Percentiles rank a stretch among this genome's conserved stretches.
These are phyloP conservation scores for Phaeophleospora eucalypticola DNA, from an alignment of 2,329 filamentous ascomycete genomes.

Conservation along the genomic window DNA sequence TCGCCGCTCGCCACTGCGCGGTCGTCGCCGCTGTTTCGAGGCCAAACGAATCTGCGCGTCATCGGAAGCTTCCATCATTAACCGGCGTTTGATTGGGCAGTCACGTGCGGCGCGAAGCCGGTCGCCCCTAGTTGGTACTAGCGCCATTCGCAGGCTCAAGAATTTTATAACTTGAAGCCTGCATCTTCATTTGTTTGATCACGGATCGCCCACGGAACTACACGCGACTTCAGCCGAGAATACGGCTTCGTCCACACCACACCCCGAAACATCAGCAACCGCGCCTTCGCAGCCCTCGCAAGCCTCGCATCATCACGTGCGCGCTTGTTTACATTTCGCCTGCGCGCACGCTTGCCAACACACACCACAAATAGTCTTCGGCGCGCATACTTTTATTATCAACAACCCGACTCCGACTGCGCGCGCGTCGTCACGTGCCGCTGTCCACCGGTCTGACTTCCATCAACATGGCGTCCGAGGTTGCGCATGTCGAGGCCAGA, in stretches of 20 bases:
- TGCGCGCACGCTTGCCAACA: background rate
- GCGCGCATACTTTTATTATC: background rate
- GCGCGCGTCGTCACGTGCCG: conserved; percentile 22
- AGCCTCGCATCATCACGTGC: conserved; percentile 2
- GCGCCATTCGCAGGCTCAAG: too few relatives aligned
- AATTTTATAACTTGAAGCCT: too few relatives aligned
- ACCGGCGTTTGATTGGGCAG: background rate
- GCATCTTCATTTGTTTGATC: too few relatives aligned
- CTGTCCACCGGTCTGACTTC: background rate
- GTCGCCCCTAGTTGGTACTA: background rate
- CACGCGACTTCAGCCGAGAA: conserved; percentile 15
- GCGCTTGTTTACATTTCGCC: conserved; percentile 5
- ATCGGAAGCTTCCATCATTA: background rate
- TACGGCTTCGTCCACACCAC: conserved; percentile 9
- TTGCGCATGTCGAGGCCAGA: conserved; percentile 19
- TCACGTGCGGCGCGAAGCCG: background rate
- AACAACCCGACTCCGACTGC: background rate
- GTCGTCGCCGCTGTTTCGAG: background rate
- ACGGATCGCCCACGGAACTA: too few relatives aligned
- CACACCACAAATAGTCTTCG: background rate
- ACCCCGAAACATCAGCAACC: conserved; percentile 3
- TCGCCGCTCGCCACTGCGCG: background rate
- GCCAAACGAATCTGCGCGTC: background rate
- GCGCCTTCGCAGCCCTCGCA: background rate
- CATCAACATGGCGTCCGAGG: conserved; percentile 20